phyloP scores from a whole-genome alignment of 2,329 filamentous ascomycete species.

The Hortaea werneckii region DNA sequence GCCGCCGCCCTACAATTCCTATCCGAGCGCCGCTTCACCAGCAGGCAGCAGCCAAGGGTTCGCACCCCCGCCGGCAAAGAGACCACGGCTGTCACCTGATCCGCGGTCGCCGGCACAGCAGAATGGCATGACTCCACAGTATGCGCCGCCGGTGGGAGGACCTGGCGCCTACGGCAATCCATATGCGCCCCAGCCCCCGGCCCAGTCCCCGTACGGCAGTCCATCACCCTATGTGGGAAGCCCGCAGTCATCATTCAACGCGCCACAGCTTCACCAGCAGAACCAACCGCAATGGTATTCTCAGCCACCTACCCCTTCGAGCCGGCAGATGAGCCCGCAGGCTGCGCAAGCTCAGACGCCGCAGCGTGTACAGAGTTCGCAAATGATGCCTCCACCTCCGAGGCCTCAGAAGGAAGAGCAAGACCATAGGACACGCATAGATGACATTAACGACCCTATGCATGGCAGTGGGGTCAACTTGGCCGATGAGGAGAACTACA shows the following conservation, averaged over 20 bases:
- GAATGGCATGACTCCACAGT: slow-evolving; percentile 38
- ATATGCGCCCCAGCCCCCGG: slow-evolving; percentile 26
- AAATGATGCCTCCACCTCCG: slow-evolving; percentile 52
- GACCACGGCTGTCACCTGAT: slow-evolving; percentile 60
- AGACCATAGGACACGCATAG: slow-evolving; percentile 50
- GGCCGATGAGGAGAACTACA: slow-evolving; percentile 72
- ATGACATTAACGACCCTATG: slow-evolving; percentile 75
- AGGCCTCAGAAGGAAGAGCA: slow-evolving; percentile 44
- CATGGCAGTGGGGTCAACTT: slow-evolving; percentile 79
- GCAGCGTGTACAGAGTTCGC: slow-evolving; percentile 1
- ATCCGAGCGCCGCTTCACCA: slow-evolving; percentile 22
- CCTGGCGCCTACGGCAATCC: slow-evolving; percentile 25
- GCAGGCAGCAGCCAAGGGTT: slow-evolving; percentile 14
- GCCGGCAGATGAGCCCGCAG: slow-evolving; percentile 6
- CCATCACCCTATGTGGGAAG: slow-evolving; percentile 16
- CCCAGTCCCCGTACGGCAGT: slow-evolving; percentile 19
- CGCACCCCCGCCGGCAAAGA: slow-evolving; percentile 62
- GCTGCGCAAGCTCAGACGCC: background rate
- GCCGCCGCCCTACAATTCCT: slow-evolving; percentile 35
- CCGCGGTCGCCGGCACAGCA: slow-evolving; percentile 47
- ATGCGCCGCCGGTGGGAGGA: slow-evolving; percentile 13
- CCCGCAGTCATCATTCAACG: slow-evolving; percentile 22
- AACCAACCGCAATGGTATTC: slow-evolving; percentile 13
- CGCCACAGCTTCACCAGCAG: slow-evolving; percentile 19
- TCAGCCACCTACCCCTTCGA: slow-evolving; percentile 7